Conservation (phyloP, 768 basidiomycete species). For the Boletellus ananiceps region DNA sequence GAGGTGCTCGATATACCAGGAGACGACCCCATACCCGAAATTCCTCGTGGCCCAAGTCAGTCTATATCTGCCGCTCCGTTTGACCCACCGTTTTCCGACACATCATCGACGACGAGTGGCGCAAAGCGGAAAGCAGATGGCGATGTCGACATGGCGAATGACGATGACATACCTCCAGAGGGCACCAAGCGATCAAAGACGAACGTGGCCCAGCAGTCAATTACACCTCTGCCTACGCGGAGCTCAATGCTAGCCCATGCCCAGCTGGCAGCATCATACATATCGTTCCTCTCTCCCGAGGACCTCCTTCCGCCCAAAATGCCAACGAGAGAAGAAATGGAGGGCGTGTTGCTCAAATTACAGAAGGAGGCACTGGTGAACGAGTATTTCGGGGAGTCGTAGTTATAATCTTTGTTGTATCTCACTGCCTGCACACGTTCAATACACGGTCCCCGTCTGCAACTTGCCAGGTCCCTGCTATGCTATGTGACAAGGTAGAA, state of each 20-base stretch:
- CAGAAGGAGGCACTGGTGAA: conserved; percentile 80
- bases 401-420: conserved; percentile 13
- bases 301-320: conserved; percentile 71
- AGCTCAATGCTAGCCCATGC: conserved; percentile 35
- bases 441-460: too few species aligned
- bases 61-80: conserved; percentile 7
- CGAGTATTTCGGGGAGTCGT: conserved; percentile 60
- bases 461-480: too few species aligned
- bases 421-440: background rate
- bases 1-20: conserved; percentile 48
- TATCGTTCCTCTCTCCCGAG: conserved; percentile 71
- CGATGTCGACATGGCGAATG: conserved; percentile 34
- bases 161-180: conserved; percentile 23
- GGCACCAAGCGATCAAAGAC: conserved; percentile 31
- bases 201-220: conserved; percentile 6
- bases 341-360: conserved; percentile 64
- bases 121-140: conserved; percentile 57
- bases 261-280: conserved; percentile 60
- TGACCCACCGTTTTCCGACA: conserved; percentile 19
- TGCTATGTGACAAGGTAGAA: background rate
- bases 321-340: conserved; percentile 77
- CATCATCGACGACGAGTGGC: conserved; percentile 20
- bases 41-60: conserved; percentile 36
- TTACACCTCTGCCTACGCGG: background rate
- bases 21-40: conserved; percentile 48